A percentile compares a stretch with the other conserved stretches of the same genome.
Conservation (phyloP, 495 filamentous ascomycete genomes). For the Aspergillus ellipticus region DNA sequence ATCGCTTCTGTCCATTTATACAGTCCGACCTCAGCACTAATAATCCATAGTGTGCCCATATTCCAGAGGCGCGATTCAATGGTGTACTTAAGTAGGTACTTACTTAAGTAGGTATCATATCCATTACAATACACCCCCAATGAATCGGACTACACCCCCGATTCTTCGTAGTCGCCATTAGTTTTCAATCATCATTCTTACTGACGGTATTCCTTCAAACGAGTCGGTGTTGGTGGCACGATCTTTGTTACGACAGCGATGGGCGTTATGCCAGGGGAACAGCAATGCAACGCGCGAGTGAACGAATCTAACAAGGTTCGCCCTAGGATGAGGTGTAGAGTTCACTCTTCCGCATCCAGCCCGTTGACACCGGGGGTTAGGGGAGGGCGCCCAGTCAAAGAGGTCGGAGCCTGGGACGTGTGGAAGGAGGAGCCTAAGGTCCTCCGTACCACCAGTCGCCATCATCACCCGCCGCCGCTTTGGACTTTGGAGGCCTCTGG, state of each 20-base stretch:
- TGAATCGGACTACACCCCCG: neutral
- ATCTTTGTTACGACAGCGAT: no score
- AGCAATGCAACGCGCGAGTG: neutral
- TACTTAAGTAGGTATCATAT: neutral
- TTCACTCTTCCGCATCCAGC: neutral
- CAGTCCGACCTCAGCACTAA: neutral
- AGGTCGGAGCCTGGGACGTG: constrained; percentile 1
- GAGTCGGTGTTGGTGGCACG: no score
- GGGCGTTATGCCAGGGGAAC: neutral
- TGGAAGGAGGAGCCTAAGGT: neutral
- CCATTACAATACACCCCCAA: neutral
- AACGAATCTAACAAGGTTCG: neutral
- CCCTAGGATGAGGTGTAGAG: constrained; percentile 1
- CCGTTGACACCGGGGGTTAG: constrained; percentile 3
- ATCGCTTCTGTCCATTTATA: constrained; percentile 3
- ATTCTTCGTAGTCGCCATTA: neutral
- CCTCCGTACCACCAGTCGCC: neutral
- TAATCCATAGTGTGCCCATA: neutral
- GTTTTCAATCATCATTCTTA: no score
- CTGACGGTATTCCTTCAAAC: no score
- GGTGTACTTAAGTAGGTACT: no score
- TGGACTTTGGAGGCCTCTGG: constrained; percentile 10
- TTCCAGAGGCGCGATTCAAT: no score
- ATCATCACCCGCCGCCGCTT: constrained; percentile 10
- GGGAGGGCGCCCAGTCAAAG: constrained; percentile 3